A percentile compares a stretch with the other conserved stretches of the same genome.
phyloP scores from a whole-genome alignment of 2,329 filamentous ascomycete genomes.

The Ophiostoma populinum region DNA sequence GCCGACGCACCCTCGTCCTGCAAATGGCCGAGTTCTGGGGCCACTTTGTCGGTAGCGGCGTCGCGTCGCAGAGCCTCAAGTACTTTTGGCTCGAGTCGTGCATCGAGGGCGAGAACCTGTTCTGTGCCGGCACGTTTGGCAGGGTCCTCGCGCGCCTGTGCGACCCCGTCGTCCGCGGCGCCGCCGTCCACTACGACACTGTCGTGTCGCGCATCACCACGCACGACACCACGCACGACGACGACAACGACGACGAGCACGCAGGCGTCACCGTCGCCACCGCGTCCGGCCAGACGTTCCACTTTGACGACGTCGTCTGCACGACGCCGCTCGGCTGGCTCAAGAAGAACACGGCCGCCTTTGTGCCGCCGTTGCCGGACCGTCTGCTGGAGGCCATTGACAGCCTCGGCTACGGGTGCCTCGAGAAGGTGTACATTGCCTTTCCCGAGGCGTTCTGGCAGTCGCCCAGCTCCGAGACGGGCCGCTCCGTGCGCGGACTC shows the following conservation, averaged over 20 bases:
- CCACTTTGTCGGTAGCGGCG: slow-evolving; percentile 48
- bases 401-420: slow-evolving; percentile 50
- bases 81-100: slow-evolving; percentile 68
- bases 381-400: slow-evolving; percentile 42
- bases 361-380: slow-evolving; percentile 40
- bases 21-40: slow-evolving; percentile 51
- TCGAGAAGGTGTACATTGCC: slow-evolving; percentile 48
- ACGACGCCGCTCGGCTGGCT: slow-evolving; percentile 54
- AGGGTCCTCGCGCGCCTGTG: slow-evolving; percentile 41
- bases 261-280: slow-evolving; percentile 27
- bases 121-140: slow-evolving; percentile 41
- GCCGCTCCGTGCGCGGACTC: slow-evolving; percentile 42
- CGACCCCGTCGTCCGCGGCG: slow-evolving; percentile 35
- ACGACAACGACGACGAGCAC: slow-evolving; percentile 7
- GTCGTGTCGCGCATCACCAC: slow-evolving; percentile 27
- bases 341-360: slow-evolving; percentile 38
- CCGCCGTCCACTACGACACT: slow-evolving; percentile 34
- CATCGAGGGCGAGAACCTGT: slow-evolving; percentile 51
- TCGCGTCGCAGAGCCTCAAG: slow-evolving; percentile 50
- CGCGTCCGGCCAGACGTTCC: slow-evolving; percentile 24
- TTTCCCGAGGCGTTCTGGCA: slow-evolving; percentile 67
- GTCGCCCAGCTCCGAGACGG: slow-evolving; percentile 19
- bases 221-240: slow-evolving; percentile 8
- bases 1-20: slow-evolving; percentile 23
- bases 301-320: slow-evolving; percentile 52